phyloP scores from a whole-genome alignment of 1,139 yeast species.

The Lodderomyces jiufengensis region DNA sequence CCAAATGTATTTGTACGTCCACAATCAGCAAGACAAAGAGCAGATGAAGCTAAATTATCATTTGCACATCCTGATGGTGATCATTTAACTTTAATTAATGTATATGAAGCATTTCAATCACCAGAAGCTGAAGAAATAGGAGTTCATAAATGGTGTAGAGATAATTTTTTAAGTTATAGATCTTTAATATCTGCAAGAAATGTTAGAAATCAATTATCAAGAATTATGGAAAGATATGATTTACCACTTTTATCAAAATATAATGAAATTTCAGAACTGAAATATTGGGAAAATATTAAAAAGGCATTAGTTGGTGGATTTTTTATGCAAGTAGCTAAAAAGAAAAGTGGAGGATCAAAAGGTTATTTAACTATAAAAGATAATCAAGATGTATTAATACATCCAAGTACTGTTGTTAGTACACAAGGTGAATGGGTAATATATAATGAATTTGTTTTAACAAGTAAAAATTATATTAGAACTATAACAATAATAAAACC shows the following conservation, averaged over 20 bases:
- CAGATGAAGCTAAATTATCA: constrained; percentile 84
- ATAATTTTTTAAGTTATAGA: constrained; percentile 79
- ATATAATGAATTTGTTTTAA: constrained; percentile 91
- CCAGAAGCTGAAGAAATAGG: constrained; percentile 65
- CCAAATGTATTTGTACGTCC: constrained; percentile 96
- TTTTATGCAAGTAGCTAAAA: constrained; percentile 97
- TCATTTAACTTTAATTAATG: constrained; percentile 86
- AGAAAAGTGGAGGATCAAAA: constrained; percentile 63
- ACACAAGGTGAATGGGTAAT: constrained; percentile 90
- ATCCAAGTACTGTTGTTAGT: constrained; percentile 87
- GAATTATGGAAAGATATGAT: constrained; percentile 81
- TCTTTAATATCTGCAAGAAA: constrained; percentile 80
- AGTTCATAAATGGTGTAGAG: constrained; percentile 83
- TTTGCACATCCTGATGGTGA: constrained; percentile 97
- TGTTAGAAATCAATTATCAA: constrained; percentile 76
- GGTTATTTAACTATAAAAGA: constrained; percentile 89
- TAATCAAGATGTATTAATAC: constrained; percentile 90
- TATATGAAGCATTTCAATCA: constrained; percentile 73
- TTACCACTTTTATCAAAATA: constrained; percentile 70
- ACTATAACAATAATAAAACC: constrained; percentile 92
- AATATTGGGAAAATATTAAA: constrained; percentile 73
- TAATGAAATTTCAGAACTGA: constrained; percentile 62
- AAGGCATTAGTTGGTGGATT: constrained; percentile 91
- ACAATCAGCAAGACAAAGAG: constrained; percentile 78
- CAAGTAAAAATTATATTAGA: constrained; percentile 88